A percentile compares a stretch with the other conserved stretches of the same genome.
These are phyloP conservation scores for Ustanciosporium gigantosporum DNA, from an alignment of 1,284 basidiomycete genomes.

Conservation along the genomic window DNA sequence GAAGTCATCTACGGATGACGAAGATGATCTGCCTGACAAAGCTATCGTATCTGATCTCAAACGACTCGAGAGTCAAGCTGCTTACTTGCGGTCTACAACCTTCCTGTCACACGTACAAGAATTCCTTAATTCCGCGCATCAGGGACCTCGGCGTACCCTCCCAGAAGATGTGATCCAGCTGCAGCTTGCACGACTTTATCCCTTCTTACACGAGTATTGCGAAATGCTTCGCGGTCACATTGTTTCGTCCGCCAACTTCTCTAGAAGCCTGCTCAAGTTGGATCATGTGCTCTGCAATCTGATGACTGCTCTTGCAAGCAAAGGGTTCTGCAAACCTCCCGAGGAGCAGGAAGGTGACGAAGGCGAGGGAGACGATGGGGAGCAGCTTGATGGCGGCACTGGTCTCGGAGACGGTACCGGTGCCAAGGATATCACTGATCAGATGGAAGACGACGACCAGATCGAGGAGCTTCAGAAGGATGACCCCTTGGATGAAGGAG, in stretches of 20 bases:
- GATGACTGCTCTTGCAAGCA: constrained; percentile 73
- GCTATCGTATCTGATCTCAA: constrained; percentile 22
- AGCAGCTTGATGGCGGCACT: constrained; percentile 55
- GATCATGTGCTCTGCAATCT: constrained; percentile 76
- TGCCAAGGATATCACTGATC: constrained; percentile 65
- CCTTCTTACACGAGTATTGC: constrained; percentile 49
- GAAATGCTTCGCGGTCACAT: constrained; percentile 63
- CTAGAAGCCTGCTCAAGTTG: constrained; percentile 82
- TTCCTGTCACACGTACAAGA: constrained; percentile 23
- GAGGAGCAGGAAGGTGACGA: constrained; percentile 42
- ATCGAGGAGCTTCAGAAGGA: constrained; percentile 81
- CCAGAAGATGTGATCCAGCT: constrained; percentile 10
- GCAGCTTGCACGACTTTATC: constrained; percentile 35
- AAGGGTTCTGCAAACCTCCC: constrained; percentile 75
- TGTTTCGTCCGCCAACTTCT: constrained; percentile 67
- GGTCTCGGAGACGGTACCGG: constrained; percentile 58
- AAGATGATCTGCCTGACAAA: constrained; percentile 30
- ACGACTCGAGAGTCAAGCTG: constrained; percentile 15
- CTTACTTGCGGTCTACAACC: constrained; percentile 24
- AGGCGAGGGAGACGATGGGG: constrained; percentile 42
- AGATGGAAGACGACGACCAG: constrained; percentile 75
- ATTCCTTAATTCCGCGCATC: constrained; percentile 10
- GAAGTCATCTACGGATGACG: background rate
- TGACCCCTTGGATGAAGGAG: constrained; percentile 68
- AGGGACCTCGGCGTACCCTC: constrained; percentile 3